Conservation (phyloP, 2,329 filamentous ascomycete genomes). For the Fusarium fracticaudum region DNA sequence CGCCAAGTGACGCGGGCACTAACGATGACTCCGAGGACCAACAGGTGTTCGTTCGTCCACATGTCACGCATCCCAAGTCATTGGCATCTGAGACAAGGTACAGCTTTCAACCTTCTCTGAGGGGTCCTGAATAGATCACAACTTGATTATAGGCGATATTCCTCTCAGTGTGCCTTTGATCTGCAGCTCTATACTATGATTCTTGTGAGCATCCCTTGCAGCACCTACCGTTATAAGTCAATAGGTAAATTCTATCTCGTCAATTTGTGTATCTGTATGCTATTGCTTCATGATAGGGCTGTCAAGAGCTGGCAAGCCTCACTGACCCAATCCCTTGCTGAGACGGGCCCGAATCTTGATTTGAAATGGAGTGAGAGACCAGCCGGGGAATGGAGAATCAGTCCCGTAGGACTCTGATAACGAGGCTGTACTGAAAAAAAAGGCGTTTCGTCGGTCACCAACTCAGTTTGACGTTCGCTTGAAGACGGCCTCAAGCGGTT, state of each 20-base stretch:
- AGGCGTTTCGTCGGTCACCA: conserved; percentile 5
- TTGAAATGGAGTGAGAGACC: not conserved
- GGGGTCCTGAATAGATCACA: not conserved
- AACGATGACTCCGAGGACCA: conserved; percentile 4
- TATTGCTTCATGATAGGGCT: conserved; percentile 9
- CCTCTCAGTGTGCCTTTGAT: not conserved
- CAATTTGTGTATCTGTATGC: not conserved
- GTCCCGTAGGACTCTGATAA: conserved; percentile 20
- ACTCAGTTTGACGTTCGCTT: conserved; percentile 12
- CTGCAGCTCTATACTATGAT: not conserved
- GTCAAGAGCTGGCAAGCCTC: conserved; percentile 8
- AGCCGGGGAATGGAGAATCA: conserved; percentile 2
- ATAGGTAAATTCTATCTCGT: not conserved
- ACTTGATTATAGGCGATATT: not conserved
- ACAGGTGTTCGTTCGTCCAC: not conserved
- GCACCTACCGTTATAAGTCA: not conserved
- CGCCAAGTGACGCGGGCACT: conserved; percentile 21
- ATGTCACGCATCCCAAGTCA: conserved; percentile 8
- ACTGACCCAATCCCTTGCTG: not conserved
- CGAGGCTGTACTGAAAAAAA: conserved; percentile 22
- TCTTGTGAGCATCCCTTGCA: not conserved
- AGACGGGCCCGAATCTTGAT: not conserved
- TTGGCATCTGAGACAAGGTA: not conserved
- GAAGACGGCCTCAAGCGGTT: conserved; percentile 41
- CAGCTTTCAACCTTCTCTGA: not conserved